Percentiles rank a stretch among this genome's conserved stretches.
Conservation (phyloP, 331 rosid species). For the Saraca asoca region DNA sequence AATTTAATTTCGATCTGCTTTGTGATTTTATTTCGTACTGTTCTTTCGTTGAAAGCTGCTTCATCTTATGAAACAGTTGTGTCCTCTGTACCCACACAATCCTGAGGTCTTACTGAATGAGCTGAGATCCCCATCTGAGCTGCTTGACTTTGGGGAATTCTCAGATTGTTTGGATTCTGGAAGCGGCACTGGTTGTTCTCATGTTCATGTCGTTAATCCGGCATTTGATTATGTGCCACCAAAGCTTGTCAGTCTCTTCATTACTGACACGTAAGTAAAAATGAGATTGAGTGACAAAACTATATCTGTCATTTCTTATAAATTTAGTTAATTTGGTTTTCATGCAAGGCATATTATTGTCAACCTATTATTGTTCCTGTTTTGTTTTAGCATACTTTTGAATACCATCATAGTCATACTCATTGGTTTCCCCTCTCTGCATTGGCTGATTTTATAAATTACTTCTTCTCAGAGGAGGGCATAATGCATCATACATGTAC, state of each 20-base stretch:
- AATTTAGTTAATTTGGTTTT: neutral
- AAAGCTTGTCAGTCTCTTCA: slow-evolving; percentile 77
- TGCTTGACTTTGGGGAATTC: slow-evolving; percentile 94
- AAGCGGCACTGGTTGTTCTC: slow-evolving; percentile 67
- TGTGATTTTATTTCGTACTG: slow-evolving; percentile 12
- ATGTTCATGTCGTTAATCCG: slow-evolving; percentile 86
- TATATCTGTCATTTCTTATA: slow-evolving; percentile 1
- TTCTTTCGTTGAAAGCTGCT: slow-evolving; percentile 28
- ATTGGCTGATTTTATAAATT: slow-evolving; percentile 28
- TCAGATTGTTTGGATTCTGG: slow-evolving; percentile 91
- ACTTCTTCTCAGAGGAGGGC: slow-evolving; percentile 82
- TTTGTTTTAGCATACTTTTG: neutral
- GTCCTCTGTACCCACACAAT: slow-evolving; percentile 95
- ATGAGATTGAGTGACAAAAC: slow-evolving; percentile 14
- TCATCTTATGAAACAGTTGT: slow-evolving; percentile 61
- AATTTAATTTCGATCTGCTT: slow-evolving; percentile 23
- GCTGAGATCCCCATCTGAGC: slow-evolving; percentile 98
- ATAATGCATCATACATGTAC: slow-evolving; percentile 89
- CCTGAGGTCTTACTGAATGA: slow-evolving; percentile 84
- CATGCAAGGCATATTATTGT: neutral
- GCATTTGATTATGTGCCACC: slow-evolving; percentile 92
- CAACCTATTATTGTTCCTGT: no score
- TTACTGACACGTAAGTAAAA: slow-evolving; percentile 92
- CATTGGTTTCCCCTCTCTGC: slow-evolving; percentile 18
- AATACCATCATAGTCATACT: slow-evolving; percentile 7